Evolutionary conservation across 73 alveolate genomes (phyloP), one percentile per base, ranked within the genome.

Genomic region (Halteria grandinella): DNA sequence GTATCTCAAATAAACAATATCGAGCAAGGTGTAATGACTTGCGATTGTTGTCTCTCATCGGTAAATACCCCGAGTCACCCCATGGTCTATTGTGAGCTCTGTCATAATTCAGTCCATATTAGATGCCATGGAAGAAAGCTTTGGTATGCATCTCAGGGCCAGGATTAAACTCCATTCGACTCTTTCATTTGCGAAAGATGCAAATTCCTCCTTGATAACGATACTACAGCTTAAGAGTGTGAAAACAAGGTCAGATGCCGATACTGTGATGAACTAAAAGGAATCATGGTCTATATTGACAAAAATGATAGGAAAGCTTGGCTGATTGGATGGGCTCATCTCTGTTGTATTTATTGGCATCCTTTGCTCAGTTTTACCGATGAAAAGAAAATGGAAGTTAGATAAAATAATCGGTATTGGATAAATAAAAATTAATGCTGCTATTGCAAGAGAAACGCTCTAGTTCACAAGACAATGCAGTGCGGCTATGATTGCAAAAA

Each of bases 221-320:
- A 62, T 39, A 7, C 39, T 20, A 6, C 34, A 18, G 43, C 14
- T 5, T 15, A 62, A 18, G 57, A 62, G 44, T 4, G 11, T 5
- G 31, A 5, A 7, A 6, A 15, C 58, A 4, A 17, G 4, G 25
- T 62, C 41, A 32, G 41, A 44, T 62, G 77, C 44, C 34, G 41
- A 40, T 62, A 37, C 32, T 62, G 77, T 62, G 59, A 62, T 39
- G 77, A 62, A 40, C 20, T 62, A 1, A 62, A 33, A 37, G 77
- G 77, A 18, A 62, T 62, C 34, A 4, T 15, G 11, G 27, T 62
- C 47, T 53, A 53, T 21, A 12, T 7, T 21, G 48, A 12, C 11
- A 53, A 53, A 21, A 25, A 39, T 17, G 39, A 62, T 45, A 36
- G 23, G 27, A 33, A 37, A 32, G 11, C 37, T 23, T 10, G 33